phyloP scores from a whole-genome alignment of 2,329 filamentous ascomycete genomes.

The Curvularia spicifera region DNA sequence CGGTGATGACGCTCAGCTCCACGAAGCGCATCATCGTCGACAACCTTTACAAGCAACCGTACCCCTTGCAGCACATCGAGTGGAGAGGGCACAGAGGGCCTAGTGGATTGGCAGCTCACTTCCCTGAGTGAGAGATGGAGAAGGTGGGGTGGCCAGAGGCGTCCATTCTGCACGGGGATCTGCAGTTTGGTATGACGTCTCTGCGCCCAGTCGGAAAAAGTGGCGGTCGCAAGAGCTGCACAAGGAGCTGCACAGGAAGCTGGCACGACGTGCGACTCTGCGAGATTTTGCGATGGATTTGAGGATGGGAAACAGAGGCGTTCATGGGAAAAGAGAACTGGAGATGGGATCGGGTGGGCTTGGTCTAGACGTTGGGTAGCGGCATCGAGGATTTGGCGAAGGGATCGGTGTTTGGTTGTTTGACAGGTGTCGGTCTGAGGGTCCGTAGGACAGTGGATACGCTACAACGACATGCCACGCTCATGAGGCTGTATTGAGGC shows the following conservation, averaged over 20 bases:
- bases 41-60: slow-evolving; percentile 4
- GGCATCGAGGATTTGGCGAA: slow-evolving; percentile 12
- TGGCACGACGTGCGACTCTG: neutral
- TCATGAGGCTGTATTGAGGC: slow-evolving; percentile 1
- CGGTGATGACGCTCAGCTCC: neutral
- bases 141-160: slow-evolving; percentile 10
- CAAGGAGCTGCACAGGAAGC: neutral
- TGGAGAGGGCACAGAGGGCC: slow-evolving; percentile 1
- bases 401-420: slow-evolving; percentile 3
- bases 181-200: slow-evolving; percentile 23
- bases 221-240: slow-evolving; percentile 6
- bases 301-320: neutral
- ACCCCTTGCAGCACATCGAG: slow-evolving; percentile 1
- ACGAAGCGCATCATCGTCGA: slow-evolving; percentile 11
- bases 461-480: slow-evolving; percentile 2
- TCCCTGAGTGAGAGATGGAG: slow-evolving; percentile 1
- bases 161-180: slow-evolving; percentile 19
- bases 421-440: neutral
- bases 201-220: slow-evolving; percentile 8
- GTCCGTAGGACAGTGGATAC: slow-evolving; percentile 2
- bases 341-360: neutral
- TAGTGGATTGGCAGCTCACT: slow-evolving; percentile 1
- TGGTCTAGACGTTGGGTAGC: slow-evolving; percentile 13
- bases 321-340: neutral
- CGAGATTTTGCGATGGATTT: neutral